These are phyloP conservation scores for Alternaria burnsii DNA, from an alignment of 2,329 filamentous ascomycete genomes.

Conservation along the genomic window DNA sequence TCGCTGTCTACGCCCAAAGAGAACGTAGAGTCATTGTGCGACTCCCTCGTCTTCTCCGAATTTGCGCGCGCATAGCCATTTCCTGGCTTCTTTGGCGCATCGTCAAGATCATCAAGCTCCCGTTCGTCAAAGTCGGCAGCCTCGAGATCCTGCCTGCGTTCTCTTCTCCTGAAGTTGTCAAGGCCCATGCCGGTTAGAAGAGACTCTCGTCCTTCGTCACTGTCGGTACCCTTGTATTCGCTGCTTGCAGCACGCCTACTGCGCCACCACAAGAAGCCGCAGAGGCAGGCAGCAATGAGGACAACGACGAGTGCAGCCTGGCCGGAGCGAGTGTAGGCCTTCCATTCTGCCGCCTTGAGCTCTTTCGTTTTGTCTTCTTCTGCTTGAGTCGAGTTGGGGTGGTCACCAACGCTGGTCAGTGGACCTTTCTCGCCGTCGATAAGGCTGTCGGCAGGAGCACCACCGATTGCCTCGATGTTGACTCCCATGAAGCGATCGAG, in stretches of 20 bases:
- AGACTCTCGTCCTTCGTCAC: slow-evolving; percentile 56
- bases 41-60: slow-evolving; percentile 40
- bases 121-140: slow-evolving; percentile 69
- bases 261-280: slow-evolving; percentile 76
- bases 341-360: slow-evolving; percentile 85
- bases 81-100: slow-evolving; percentile 31
- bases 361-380: slow-evolving; percentile 74
- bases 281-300: slow-evolving; percentile 73
- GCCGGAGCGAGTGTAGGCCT: slow-evolving; percentile 86
- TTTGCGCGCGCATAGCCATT: slow-evolving; percentile 35
- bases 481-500: slow-evolving; percentile 95
- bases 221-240: slow-evolving; percentile 56
- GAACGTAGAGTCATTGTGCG: slow-evolving; percentile 54
- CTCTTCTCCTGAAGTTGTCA: slow-evolving; percentile 57
- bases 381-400: slow-evolving; percentile 73
- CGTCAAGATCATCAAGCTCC: slow-evolving; percentile 65
- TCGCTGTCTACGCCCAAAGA: slow-evolving; percentile 58
- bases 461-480: slow-evolving; percentile 88
- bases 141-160: slow-evolving; percentile 62
- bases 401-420: slow-evolving; percentile 78
- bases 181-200: slow-evolving; percentile 56
- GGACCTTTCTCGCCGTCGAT: slow-evolving; percentile 87
- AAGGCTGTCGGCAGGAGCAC: slow-evolving; percentile 76
- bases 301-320: slow-evolving; percentile 87
- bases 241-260: slow-evolving; percentile 49